Percentiles rank a stretch among this genome's conserved stretches.
Evolutionary conservation across 73 alveolate species (phyloP).

Genomic region (Halteria grandinella): DNA sequence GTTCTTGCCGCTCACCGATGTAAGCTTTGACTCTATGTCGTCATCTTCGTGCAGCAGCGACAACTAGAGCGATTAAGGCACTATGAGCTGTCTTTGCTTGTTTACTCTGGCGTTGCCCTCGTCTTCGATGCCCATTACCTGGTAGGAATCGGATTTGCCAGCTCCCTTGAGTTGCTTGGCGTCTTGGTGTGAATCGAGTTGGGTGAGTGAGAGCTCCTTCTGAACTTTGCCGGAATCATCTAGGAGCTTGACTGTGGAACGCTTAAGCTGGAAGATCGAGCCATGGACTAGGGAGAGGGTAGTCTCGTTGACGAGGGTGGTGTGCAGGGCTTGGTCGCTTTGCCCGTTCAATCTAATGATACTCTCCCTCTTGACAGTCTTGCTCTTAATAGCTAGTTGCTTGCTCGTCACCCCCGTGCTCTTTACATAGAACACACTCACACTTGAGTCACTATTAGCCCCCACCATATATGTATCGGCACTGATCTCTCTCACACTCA

Average conservation of each 20-base stretch:
- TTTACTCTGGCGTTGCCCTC: conserved; percentile 37
- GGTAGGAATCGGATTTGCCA: not conserved
- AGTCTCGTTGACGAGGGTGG: too few species aligned
- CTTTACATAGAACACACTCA: conserved; percentile 9
- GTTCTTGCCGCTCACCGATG: conserved; percentile 13
- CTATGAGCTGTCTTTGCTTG: not conserved
- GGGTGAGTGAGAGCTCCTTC: not conserved
- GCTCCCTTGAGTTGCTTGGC: not conserved
- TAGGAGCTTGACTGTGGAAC: not conserved
- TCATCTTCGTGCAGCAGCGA: not conserved
- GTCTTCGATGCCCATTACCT: conserved; percentile 26
- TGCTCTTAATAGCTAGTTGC: too few species aligned
- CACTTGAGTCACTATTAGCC: not conserved
- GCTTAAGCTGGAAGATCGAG: not conserved
- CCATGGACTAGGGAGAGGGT: conserved; percentile 16
- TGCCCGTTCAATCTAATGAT: too few species aligned
- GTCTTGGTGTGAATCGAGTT: not conserved
- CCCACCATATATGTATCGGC: conserved; percentile 1
- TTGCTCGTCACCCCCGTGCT: not conserved
- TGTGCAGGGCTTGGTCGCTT: too few species aligned
- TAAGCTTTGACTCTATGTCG: conserved; percentile 13
- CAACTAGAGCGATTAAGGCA: not conserved
- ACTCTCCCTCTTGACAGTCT: too few species aligned
- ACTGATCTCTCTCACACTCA: not conserved
- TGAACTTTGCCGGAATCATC: conserved; percentile 8